These are phyloP conservation scores for Solanum tacnaense DNA, from an alignment of 257 asterid genomes.

Conservation along the genomic window DNA sequence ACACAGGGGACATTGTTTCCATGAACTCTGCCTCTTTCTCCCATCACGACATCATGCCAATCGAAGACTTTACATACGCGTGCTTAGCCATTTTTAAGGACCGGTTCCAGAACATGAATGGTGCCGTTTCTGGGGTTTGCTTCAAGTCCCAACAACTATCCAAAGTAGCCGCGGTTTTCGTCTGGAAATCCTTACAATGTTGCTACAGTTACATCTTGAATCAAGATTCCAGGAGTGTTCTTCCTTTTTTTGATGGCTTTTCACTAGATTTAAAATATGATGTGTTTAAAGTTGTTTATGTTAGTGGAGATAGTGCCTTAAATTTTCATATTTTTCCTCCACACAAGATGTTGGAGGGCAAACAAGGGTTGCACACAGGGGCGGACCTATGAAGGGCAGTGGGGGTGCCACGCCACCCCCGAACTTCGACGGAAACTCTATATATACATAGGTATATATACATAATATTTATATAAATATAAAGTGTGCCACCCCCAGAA, in stretches of 20 bases:
- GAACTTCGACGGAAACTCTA: no score
- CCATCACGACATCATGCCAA: background rate
- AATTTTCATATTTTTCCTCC: slow-evolving; percentile 5
- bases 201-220: slow-evolving; percentile 37
- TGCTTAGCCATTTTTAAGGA: slow-evolving; percentile 40
- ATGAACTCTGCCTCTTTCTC: slow-evolving; percentile 26
- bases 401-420: no score
- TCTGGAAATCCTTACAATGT: slow-evolving; percentile 52
- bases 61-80: slow-evolving; percentile 10
- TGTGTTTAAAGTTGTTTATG: slow-evolving; percentile 42
- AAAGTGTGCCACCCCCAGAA: no score
- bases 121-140: slow-evolving; percentile 45
- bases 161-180: slow-evolving; percentile 19
- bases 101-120: slow-evolving; percentile 38
- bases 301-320: slow-evolving; percentile 19
- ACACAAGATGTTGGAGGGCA: slow-evolving; percentile 6
- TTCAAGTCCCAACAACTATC: slow-evolving; percentile 21
- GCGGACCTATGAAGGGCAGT: no score
- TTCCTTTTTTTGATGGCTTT: slow-evolving; percentile 36
- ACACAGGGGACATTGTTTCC: slow-evolving; percentile 41
- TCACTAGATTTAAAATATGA: slow-evolving; percentile 46
- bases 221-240: slow-evolving; percentile 28
- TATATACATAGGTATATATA: no score
- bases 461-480: no score
- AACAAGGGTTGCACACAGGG: background rate